A percentile compares a stretch with the other conserved stretches of the same genome.
Conservation (phyloP, 1,139 yeast genomes). For the Torulaspora globosa region DNA sequence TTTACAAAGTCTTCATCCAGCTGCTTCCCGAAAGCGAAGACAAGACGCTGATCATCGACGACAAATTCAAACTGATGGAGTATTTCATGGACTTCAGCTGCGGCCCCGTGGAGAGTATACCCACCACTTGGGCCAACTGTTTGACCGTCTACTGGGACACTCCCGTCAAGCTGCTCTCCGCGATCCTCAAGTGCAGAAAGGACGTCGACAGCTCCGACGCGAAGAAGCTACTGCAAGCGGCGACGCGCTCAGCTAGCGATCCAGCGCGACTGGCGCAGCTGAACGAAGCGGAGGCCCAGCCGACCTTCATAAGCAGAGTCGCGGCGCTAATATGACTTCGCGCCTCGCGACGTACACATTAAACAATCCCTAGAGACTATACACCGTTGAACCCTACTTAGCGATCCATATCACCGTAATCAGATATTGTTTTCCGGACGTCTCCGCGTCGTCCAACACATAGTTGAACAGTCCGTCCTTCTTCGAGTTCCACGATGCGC, state of each 20-base stretch:
- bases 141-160: slow-evolving; percentile 60
- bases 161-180: slow-evolving; percentile 61
- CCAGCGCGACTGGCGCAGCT: slow-evolving; percentile 23
- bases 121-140: slow-evolving; percentile 57
- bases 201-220: slow-evolving; percentile 35
- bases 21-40: slow-evolving; percentile 43
- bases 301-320: slow-evolving; percentile 31
- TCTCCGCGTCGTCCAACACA: slow-evolving; percentile 14
- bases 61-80: slow-evolving; percentile 65
- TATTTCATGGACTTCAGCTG: slow-evolving; percentile 65
- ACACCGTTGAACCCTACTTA: slow-evolving; percentile 14
- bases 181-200: slow-evolving; percentile 43
- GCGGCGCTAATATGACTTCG: slow-evolving; percentile 5
- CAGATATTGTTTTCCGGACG: slow-evolving; percentile 15
- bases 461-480: slow-evolving; percentile 40
- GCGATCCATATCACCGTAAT: slow-evolving; percentile 33
- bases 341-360: slow-evolving; percentile 2
- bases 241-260: slow-evolving; percentile 20
- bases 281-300: slow-evolving; percentile 20
- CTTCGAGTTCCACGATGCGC: slow-evolving; percentile 41
- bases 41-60: slow-evolving; percentile 39
- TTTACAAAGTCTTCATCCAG: slow-evolving; percentile 58
- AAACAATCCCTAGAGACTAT: not conserved
- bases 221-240: slow-evolving; percentile 26
- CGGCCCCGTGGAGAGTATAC: slow-evolving; percentile 48